These are phyloP conservation scores for Debaryomycetaceae sp. DNA, from an alignment of 1,139 yeast genomes.

Conservation along the genomic window DNA sequence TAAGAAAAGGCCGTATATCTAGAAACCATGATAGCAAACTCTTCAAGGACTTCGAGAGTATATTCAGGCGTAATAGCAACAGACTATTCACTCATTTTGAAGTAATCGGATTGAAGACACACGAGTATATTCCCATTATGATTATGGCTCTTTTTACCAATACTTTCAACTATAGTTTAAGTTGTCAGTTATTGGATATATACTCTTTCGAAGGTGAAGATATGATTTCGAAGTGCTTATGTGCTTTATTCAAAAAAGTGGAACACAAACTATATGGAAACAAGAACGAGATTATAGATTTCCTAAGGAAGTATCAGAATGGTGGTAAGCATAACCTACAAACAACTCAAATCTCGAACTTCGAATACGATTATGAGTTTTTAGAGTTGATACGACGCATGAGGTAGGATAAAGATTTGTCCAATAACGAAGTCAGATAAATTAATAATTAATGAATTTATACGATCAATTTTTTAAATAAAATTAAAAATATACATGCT, in stretches of 20 bases:
- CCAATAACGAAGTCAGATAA: not conserved
- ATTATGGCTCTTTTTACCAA: constrained; percentile 18
- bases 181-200: constrained; percentile 46
- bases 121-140: constrained; percentile 22
- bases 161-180: constrained; percentile 22
- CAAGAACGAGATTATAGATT: constrained; percentile 38
- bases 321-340: constrained; percentile 7
- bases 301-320: constrained; percentile 22
- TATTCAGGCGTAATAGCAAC: constrained; percentile 42
- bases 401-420: not conserved
- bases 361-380: constrained; percentile 51
- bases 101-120: constrained; percentile 29
- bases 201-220: constrained; percentile 60
- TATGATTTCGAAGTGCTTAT: constrained; percentile 42
- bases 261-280: constrained; percentile 54
- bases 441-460: not conserved
- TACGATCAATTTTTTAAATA: not conserved
- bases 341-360: constrained; percentile 14
- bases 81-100: constrained; percentile 50
- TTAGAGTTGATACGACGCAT: constrained; percentile 21
- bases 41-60: constrained; percentile 42
- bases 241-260: constrained; percentile 46
- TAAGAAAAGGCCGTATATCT: not conserved
- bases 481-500: not conserved
- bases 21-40: constrained; percentile 6